Evolutionary conservation across 179 eudicot species (phyloP).

Genomic region (Beta macrorhiza): DNA sequence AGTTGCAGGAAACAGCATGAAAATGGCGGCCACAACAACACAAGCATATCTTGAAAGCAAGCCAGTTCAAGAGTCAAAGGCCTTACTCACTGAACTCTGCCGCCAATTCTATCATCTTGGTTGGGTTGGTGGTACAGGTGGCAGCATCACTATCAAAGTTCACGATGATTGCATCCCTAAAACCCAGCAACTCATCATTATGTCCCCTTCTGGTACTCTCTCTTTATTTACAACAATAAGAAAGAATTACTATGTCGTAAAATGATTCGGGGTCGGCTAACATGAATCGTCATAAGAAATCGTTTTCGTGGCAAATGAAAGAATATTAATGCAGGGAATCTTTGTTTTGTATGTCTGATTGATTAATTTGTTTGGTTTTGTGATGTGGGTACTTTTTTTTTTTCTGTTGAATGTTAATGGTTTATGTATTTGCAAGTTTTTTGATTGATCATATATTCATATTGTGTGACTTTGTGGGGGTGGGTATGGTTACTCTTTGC

Average conservation of each 20-base stretch:
- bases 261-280: no score
- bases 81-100: conserved; percentile 74
- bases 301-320: no score
- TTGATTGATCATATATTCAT: conserved; percentile 14
- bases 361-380: conserved; percentile 13
- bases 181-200: conserved; percentile 77
- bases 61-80: conserved; percentile 63
- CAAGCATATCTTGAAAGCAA: conserved; percentile 69
- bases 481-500: neutral
- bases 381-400: conserved; percentile 8
- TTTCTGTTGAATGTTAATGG: conserved; percentile 1
- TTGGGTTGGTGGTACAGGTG: conserved; percentile 98
- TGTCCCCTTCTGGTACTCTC: conserved; percentile 86
- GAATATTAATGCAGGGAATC: no score
- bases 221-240: neutral
- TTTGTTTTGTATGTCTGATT: conserved; percentile 20
- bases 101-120: conserved; percentile 88
- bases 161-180: conserved; percentile 78
- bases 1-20: conserved; percentile 40
- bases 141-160: conserved; percentile 87
- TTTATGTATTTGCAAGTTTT: neutral
- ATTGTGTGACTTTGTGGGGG: neutral
- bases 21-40: conserved; percentile 37
- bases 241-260: no score
- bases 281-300: no score